Base-by-base conservation (phyloP, 345 rosid genomes). In the Arabis alpina region DNA sequence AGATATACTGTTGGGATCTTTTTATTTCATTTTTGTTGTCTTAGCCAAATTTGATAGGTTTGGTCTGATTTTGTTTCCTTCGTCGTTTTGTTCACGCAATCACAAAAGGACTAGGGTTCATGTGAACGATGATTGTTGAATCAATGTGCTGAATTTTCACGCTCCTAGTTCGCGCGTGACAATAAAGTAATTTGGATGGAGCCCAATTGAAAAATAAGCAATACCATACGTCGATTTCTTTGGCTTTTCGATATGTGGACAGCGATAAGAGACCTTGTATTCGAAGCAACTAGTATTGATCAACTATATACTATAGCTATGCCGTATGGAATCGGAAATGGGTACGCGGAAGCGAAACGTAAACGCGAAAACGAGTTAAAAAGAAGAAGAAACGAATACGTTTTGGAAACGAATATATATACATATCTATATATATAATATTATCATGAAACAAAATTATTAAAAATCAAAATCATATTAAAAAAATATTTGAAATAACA, bases 1-100 rank as follows among this genome's bases (percentile, higher is more conserved):
- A 44, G 6, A 44, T 45, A 13, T 56, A 37, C 25, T 15, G 37
- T 55, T 68, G 64, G 45, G 56, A 14, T 56, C 56, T 34, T 45
- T 14, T 32, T 43, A 28, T 43, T 11, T 59, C 10, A 42, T 60
- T 60, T 28, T 42, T 13, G 4, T 42, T 25, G 8, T 11, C 36
- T 36, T 25, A n/a, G 37, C 13, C 40, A 61, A n/a, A n/a, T 24
- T 61, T 61, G 41, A 45, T 27, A 14, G 14, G 45, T 48, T 68
- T 43, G 39, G 65, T 60, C 39, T 3, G 37, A 25, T 24, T 13
- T 41, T 59, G 23, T 13, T 3, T 59, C 34, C 40, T 36, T 36
- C 23, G 7, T 41, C 13, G 23, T 42, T 41, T 42, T 49, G 64
- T 25, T 60, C 39, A 60, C 64, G 24, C 13, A 60, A 42, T 60